Base-by-base conservation (phyloP, 116 monocot genomes). In the Posidonia oceanica region DNA sequence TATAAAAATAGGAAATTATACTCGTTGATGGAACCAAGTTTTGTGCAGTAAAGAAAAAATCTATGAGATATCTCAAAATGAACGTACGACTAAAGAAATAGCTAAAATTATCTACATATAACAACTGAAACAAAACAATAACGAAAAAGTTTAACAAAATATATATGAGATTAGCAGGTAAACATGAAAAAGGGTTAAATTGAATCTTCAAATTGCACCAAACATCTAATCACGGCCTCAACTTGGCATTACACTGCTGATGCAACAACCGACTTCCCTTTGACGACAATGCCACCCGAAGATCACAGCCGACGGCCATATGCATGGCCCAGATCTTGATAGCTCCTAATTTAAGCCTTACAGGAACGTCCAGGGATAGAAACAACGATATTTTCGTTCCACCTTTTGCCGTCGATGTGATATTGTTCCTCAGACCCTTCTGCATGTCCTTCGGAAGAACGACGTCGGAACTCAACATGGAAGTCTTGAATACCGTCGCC, bases 221-320 rank as follows among this genome's bases (percentile, higher is more conserved):
- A 61, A 4, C 22, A 13, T 22, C 36, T 4, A 40, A 14, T 75
- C 72, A 71, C 36, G 37, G 22, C 39, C 54, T 36, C 40, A 83
- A 42, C 14, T 72, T 44, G 54, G 72, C 67, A 17, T 64, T 54
- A 70, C 88, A 88, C 10, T 70, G 59, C 38, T 85, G 80, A 15
- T 54, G 51, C 55, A 71, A 38, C 14, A 85, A 53, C 4, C 63
- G 60, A 61, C 62, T 76, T 36, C 17, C 52, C 36, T 64, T 74
- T 16, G 16, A 62, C 41, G 77, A 59, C 14, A 63, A 59, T 7
- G 57, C 63, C 20, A 68, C 63, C n/a, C 16, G 37, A 16, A 85
- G 3, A 5, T 77, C 63, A 61, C 88, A 88, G 0, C 57, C 21
- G 23, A 88, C 72, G 10, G 18, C 36, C 67, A 78, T 61, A 10